Conservation (phyloP, 2,329 filamentous ascomycete genomes). For the Colletotrichum plurivorum region DNA sequence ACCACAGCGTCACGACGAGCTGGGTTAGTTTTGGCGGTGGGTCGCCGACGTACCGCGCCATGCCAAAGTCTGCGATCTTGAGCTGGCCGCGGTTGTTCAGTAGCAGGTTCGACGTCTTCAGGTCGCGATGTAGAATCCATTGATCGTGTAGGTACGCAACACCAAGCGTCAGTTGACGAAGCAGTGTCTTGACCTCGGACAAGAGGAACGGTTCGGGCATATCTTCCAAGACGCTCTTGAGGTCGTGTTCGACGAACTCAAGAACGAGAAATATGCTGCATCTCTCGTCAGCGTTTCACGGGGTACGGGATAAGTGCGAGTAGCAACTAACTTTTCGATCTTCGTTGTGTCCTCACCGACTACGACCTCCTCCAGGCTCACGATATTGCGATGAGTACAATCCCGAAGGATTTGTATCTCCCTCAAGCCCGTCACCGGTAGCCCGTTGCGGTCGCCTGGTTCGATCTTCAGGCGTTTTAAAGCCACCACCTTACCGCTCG, state of each 20-base stretch:
- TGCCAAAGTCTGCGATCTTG: conserved; percentile 98
- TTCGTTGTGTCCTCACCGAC: conserved; percentile 73
- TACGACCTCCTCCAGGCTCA: conserved; percentile 86
- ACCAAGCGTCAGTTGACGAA: conserved; percentile 85
- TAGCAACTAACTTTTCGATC: conserved; percentile 64
- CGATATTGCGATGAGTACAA: conserved; percentile 86
- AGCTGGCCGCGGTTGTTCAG: conserved; percentile 95
- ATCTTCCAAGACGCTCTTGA: conserved; percentile 92
- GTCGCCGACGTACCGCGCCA: conserved; percentile 90
- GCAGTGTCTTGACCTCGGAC: conserved; percentile 91
- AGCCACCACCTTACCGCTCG: conserved; percentile 86
- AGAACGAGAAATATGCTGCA: conserved; percentile 91
- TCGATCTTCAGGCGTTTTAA: conserved; percentile 96
- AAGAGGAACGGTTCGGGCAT: conserved; percentile 95
- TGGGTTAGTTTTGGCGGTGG: conserved; percentile 86
- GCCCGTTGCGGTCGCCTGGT: conserved; percentile 77
- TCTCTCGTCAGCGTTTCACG: conserved; percentile 44
- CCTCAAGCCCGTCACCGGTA: conserved; percentile 91
- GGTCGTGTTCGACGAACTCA: conserved; percentile 97
- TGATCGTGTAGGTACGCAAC: conserved; percentile 88
- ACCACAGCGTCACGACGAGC: conserved; percentile 97
- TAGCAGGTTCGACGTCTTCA: conserved; percentile 94
- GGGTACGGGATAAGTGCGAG: conserved; percentile 52
- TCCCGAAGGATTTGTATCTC: conserved; percentile 94
- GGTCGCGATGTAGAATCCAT: conserved; percentile 93